Evolutionary conservation across 164 flowering plant genomes (phyloP).

Genomic region (Hamamelis virginiana): DNA sequence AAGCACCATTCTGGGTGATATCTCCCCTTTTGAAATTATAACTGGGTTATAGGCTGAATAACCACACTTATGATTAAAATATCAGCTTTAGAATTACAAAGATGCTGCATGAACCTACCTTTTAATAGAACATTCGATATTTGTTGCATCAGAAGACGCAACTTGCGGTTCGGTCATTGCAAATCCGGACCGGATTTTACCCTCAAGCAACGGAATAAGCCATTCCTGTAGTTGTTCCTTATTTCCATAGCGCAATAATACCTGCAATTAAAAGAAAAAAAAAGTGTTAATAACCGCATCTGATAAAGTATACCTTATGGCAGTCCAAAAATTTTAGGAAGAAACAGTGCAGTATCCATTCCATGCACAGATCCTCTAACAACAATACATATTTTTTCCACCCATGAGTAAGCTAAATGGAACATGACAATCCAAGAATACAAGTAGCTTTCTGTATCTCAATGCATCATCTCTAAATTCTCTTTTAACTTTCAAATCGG

Average conservation of each 20-base stretch:
- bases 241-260: slow-evolving; percentile 83
- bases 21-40: not conserved
- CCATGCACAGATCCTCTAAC: not conserved
- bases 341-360: not conserved
- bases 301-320: too few relatives aligned
- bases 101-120: slow-evolving; percentile 42
- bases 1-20: slow-evolving; percentile 2
- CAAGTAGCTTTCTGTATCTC: not conserved
- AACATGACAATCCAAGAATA: not conserved
- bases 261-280: slow-evolving; percentile 37
- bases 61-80: not conserved
- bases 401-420: not conserved
- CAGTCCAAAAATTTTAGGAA: not conserved
- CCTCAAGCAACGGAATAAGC: slow-evolving; percentile 95
- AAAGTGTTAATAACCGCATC: not conserved
- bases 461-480: not conserved
- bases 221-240: slow-evolving; percentile 80
- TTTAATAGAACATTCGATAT: slow-evolving; percentile 86
- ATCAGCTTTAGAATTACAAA: not conserved
- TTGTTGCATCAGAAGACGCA: slow-evolving; percentile 99
- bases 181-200: slow-evolving; percentile 89
- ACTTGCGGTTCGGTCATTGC: slow-evolving; percentile 99
- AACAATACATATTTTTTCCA: not conserved
- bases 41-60: not conserved
- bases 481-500: not conserved